Evolutionary conservation across 805 yeast species (phyloP).

Genomic region (Pichia nakasei): DNA sequence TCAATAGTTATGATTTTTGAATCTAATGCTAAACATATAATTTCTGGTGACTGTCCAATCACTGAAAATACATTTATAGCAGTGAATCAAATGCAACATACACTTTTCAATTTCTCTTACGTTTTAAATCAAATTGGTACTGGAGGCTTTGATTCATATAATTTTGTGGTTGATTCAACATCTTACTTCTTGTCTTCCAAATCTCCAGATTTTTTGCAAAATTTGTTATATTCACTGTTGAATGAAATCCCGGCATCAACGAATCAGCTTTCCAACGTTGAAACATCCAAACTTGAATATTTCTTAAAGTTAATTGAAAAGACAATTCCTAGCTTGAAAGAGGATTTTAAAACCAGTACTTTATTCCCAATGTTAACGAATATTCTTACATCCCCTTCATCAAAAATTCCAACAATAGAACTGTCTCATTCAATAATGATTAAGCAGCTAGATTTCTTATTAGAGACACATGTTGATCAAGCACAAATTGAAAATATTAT

Average conservation of each 20-base stretch:
- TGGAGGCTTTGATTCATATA: conserved; percentile 58
- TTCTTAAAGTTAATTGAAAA: conserved; percentile 41
- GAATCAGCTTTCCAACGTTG: conserved; percentile 24
- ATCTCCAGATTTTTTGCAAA: conserved; percentile 20
- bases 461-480: background rate
- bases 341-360: conserved; percentile 23
- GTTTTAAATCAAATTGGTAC: conserved; percentile 47
- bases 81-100: conserved; percentile 19
- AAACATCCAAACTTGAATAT: conserved; percentile 34
- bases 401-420: conserved; percentile 34
- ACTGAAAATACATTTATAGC: background rate
- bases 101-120: conserved; percentile 37
- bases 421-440: conserved; percentile 56
- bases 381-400: background rate
- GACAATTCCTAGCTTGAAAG: conserved; percentile 28
- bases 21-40: conserved; percentile 26
- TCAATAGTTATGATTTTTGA: conserved; percentile 42
- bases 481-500: background rate
- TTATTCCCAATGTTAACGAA: conserved; percentile 15
- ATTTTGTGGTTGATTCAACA: conserved; percentile 43
- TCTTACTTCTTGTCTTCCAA: conserved; percentile 16
- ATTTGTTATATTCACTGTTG: conserved; percentile 10
- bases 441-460: conserved; percentile 19
- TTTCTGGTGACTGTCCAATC: conserved; percentile 22
- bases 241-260: conserved; percentile 14